A percentile compares a stretch with the other conserved stretches of the same genome.
phyloP scores from a whole-genome alignment of 129 eudicot genomes.

The Flaveria robusta region DNA sequence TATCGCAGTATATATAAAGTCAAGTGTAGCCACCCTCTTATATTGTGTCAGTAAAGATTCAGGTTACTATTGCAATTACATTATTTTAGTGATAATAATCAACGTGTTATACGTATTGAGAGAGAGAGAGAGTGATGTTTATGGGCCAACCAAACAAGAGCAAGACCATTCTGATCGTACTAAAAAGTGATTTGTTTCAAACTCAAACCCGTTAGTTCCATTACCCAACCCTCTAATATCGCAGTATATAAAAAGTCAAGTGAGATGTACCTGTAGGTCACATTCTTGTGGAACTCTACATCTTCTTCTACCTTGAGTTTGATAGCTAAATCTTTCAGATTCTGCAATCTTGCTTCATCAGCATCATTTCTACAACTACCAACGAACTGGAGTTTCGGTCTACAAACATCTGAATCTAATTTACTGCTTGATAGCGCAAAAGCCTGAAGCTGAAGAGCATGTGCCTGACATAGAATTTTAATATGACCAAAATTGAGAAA shows the following conservation, averaged over 20 bases:
- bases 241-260: constrained; percentile 14
- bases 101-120: background rate
- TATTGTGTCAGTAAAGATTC: background rate
- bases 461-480: constrained; percentile 56
- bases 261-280: constrained; percentile 68
- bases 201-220: background rate
- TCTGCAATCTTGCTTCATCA: constrained; percentile 86
- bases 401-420: constrained; percentile 50
- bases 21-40: background rate
- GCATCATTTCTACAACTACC: constrained; percentile 96
- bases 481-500: constrained; percentile 9
- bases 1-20: constrained; percentile 13
- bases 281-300: constrained; percentile 88
- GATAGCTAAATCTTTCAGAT: constrained; percentile 67
- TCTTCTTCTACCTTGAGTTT: constrained; percentile 62
- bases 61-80: background rate
- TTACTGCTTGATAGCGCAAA: constrained; percentile 66
- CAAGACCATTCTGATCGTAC: background rate
- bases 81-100: background rate
- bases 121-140: background rate
- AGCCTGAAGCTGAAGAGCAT: constrained; percentile 86
- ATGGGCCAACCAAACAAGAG: background rate
- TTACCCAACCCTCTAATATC: background rate
- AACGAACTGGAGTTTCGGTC: constrained; percentile 85
- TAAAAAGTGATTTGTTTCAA: background rate